These are phyloP conservation scores for Colletotrichum euphorbiae DNA, from an alignment of 2,329 filamentous ascomycete genomes.

Conservation along the genomic window DNA sequence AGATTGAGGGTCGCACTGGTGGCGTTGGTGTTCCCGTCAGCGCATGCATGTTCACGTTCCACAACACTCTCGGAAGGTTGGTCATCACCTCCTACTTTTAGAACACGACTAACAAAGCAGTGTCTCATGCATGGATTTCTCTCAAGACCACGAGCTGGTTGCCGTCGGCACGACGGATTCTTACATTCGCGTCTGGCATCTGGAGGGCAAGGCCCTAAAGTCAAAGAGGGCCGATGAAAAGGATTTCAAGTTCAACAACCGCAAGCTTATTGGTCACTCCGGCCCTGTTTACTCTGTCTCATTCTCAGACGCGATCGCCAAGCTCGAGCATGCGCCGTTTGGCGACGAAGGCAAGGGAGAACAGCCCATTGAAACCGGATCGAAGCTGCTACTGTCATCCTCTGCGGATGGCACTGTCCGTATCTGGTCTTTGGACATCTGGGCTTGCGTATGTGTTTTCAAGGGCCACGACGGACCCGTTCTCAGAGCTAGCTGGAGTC, in stretches of 20 bases:
- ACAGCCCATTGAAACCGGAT: conserved; percentile 61
- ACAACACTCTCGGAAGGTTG: conserved; percentile 93
- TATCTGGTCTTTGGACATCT: conserved; percentile 92
- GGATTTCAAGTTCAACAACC: conserved; percentile 70
- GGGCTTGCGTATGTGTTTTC: conserved; percentile 93
- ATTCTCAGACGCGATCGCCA: conserved; percentile 80
- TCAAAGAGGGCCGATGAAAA: conserved; percentile 72
- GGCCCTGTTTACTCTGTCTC: conserved; percentile 89
- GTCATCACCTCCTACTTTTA: conserved; percentile 44
- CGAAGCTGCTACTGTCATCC: conserved; percentile 86
- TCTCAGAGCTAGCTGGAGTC: conserved; percentile 89
- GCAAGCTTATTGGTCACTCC: conserved; percentile 87
- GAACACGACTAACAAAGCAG: conserved; percentile 56
- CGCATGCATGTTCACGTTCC: conserved; percentile 97
- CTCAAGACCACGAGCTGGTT: conserved; percentile 86
- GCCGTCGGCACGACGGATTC: conserved; percentile 93
- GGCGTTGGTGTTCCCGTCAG: conserved; percentile 87
- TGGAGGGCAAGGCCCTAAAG: conserved; percentile 85
- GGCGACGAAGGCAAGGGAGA: conserved; percentile 59
- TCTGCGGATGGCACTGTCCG: conserved; percentile 90
- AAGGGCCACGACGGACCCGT: conserved; percentile 92
- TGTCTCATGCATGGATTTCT: conserved; percentile 95
- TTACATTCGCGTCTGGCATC: conserved; percentile 93
- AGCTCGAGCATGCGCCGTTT: conserved; percentile 61
- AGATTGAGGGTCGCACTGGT: conserved; percentile 84